These are phyloP conservation scores for Penicillium sp. DNA, from an alignment of 2,329 filamentous ascomycete genomes.

Conservation along the genomic window DNA sequence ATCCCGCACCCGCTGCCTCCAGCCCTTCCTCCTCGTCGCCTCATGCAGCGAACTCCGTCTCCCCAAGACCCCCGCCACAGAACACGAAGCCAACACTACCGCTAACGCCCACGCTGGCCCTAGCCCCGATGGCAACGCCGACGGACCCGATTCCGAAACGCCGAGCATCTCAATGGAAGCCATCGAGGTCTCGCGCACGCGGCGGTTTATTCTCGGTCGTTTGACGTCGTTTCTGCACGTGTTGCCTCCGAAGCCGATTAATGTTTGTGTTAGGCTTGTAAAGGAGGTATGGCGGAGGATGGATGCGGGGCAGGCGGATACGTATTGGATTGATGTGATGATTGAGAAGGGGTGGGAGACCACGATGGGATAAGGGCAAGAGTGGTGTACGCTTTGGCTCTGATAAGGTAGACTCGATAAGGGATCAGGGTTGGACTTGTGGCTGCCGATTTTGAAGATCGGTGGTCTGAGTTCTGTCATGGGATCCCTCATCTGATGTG, in stretches of 20 bases:
- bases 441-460: background rate
- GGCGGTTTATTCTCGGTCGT: constrained; percentile 53
- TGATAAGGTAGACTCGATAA: background rate
- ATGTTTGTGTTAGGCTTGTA: constrained; percentile 53
- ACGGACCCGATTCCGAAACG: constrained; percentile 10
- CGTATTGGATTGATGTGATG: constrained; percentile 61
- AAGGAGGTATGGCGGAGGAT: constrained; percentile 56
- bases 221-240: constrained; percentile 50
- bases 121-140: constrained; percentile 16
- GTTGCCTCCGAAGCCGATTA: constrained; percentile 55
- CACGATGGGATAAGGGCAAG: constrained; percentile 49
- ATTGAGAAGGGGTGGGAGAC: constrained; percentile 60
- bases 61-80: constrained; percentile 27
- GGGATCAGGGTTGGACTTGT: background rate
- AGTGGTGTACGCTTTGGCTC: too few relatives aligned
- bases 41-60: constrained; percentile 55
- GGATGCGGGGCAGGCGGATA: constrained; percentile 49
- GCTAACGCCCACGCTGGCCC: background rate
- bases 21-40: constrained; percentile 56
- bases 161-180: constrained; percentile 39
- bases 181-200: constrained; percentile 51
- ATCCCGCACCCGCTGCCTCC: constrained; percentile 57
- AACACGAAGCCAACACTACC: background rate
- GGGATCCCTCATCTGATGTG: background rate
- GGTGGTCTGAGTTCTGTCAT: background rate